Percentiles rank a stretch among this genome's conserved stretches.
Evolutionary conservation across 202 grass and related monocot genomes (phyloP).

Genomic region (Elaeis oleifera): DNA sequence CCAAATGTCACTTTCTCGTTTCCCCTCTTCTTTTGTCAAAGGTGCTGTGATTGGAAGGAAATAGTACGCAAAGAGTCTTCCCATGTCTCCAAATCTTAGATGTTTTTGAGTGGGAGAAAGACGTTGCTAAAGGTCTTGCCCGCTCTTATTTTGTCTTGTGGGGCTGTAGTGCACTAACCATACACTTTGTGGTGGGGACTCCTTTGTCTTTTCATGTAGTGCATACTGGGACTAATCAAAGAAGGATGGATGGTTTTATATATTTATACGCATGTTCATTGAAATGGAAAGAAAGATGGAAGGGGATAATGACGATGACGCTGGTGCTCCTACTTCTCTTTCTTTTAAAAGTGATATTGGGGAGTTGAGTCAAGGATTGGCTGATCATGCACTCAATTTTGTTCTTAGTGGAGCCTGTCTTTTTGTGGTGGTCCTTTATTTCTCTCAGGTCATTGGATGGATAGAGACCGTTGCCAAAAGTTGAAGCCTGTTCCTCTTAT

Average conservation of each 20-base stretch:
- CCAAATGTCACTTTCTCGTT: slow-evolving; percentile 56
- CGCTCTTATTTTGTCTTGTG: slow-evolving; percentile 46
- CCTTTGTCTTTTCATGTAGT: slow-evolving; percentile 32
- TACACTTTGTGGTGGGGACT: slow-evolving; percentile 76
- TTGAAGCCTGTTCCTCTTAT: too few species aligned
- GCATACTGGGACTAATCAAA: slow-evolving; percentile 75
- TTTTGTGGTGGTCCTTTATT: too few species aligned
- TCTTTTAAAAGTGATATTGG: slow-evolving; percentile 13
- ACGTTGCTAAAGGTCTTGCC: slow-evolving; percentile 37
- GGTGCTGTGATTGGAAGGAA: slow-evolving; percentile 52
- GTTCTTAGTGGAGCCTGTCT: too few species aligned
- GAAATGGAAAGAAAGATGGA: slow-evolving; percentile 56
- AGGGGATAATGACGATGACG: slow-evolving; percentile 57
- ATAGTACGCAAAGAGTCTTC: slow-evolving; percentile 64
- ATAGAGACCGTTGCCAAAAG: too few species aligned
- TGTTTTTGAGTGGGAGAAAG: slow-evolving; percentile 55
- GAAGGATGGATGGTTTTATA: slow-evolving; percentile 42
- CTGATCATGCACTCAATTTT: too few species aligned
- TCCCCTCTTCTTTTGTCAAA: slow-evolving; percentile 46
- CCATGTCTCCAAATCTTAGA: slow-evolving; percentile 55
- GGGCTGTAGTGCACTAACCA: slow-evolving; percentile 74
- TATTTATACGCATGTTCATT: slow-evolving; percentile 58
- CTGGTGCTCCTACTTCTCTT: slow-evolving; percentile 9
- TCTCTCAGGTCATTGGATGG: too few species aligned
- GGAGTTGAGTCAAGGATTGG: neutral